phyloP scores from a whole-genome alignment of 164 flowering plant species.

The Sextonia rubra region DNA sequence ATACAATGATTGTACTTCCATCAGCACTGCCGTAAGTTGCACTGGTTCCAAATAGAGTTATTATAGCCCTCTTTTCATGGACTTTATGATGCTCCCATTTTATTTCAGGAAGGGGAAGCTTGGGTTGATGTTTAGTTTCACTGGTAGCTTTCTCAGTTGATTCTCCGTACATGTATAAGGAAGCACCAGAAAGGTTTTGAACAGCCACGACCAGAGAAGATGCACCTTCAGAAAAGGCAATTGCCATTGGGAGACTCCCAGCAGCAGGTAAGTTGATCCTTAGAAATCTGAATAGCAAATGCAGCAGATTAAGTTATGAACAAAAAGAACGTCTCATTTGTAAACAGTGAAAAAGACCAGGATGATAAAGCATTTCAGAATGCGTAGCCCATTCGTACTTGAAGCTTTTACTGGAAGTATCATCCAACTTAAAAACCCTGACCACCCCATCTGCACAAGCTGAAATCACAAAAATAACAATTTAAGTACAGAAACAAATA shows the following conservation, averaged over 20 bases:
- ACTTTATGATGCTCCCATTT: slow-evolving; percentile 94
- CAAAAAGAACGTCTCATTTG: not conserved
- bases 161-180: slow-evolving; percentile 82
- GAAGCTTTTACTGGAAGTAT: slow-evolving; percentile 85
- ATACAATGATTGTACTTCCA: slow-evolving; percentile 80
- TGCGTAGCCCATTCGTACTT: slow-evolving; percentile 46
- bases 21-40: slow-evolving; percentile 90
- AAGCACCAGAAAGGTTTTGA: slow-evolving; percentile 64
- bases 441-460: slow-evolving; percentile 93
- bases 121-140: slow-evolving; percentile 54
- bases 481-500: not conserved
- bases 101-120: slow-evolving; percentile 84
- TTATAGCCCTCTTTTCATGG: slow-evolving; percentile 60
- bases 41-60: slow-evolving; percentile 61
- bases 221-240: slow-evolving; percentile 70
- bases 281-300: slow-evolving; percentile 53
- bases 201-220: slow-evolving; percentile 81
- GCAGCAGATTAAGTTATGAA: not conserved
- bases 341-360: not conserved
- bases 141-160: slow-evolving; percentile 41
- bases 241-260: slow-evolving; percentile 82
- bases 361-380: slow-evolving; percentile 1
- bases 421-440: slow-evolving; percentile 87
- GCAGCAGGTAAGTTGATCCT: slow-evolving; percentile 73
- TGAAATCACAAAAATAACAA: slow-evolving; percentile 22